Conservation (phyloP, 2,329 filamentous ascomycete species). For the Orbilia javanica region DNA sequence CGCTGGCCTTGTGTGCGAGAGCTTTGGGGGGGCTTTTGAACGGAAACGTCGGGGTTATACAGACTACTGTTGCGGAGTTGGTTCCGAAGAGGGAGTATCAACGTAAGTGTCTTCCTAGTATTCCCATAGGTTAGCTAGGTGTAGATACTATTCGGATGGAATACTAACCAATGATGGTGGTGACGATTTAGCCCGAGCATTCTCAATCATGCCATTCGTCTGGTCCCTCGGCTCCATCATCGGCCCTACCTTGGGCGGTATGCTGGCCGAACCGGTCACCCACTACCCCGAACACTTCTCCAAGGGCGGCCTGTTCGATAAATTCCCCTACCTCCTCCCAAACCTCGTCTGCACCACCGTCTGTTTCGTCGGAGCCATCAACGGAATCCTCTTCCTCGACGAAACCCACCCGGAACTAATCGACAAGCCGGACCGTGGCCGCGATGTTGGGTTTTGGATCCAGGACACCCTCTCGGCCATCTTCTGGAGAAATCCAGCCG, state of each 20-base stretch:
- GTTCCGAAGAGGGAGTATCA: slow-evolving; percentile 94
- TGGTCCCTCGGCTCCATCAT: slow-evolving; percentile 87
- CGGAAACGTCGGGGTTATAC: slow-evolving; percentile 73
- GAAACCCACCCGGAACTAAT: slow-evolving; percentile 92
- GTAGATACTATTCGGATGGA: neutral
- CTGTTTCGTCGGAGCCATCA: slow-evolving; percentile 78
- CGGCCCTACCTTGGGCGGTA: slow-evolving; percentile 76
- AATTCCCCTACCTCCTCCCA: slow-evolving; percentile 88
- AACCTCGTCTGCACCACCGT: slow-evolving; percentile 90
- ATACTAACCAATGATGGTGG: slow-evolving; percentile 60
- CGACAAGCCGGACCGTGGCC: slow-evolving; percentile 78
- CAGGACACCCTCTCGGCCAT: slow-evolving; percentile 24
- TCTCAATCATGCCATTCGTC: slow-evolving; percentile 97
- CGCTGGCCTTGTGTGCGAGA: slow-evolving; percentile 85
- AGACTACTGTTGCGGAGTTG: slow-evolving; percentile 94
- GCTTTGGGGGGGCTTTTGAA: slow-evolving; percentile 92
- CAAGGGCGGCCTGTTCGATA: slow-evolving; percentile 82
- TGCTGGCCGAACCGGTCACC: slow-evolving; percentile 85
- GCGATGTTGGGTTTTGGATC: slow-evolving; percentile 81
- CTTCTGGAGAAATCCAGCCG: neutral
- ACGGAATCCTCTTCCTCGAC: slow-evolving; percentile 88
- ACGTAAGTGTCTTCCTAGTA: slow-evolving; percentile 72
- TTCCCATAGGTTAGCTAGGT: neutral
- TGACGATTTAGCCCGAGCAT: slow-evolving; percentile 78
- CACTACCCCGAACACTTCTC: slow-evolving; percentile 81